A percentile compares a stretch with the other conserved stretches of the same genome.
These are phyloP conservation scores for Peronosclerospora sorghi DNA, from an alignment of 352 stramenopile genomes.

Conservation along the genomic window DNA sequence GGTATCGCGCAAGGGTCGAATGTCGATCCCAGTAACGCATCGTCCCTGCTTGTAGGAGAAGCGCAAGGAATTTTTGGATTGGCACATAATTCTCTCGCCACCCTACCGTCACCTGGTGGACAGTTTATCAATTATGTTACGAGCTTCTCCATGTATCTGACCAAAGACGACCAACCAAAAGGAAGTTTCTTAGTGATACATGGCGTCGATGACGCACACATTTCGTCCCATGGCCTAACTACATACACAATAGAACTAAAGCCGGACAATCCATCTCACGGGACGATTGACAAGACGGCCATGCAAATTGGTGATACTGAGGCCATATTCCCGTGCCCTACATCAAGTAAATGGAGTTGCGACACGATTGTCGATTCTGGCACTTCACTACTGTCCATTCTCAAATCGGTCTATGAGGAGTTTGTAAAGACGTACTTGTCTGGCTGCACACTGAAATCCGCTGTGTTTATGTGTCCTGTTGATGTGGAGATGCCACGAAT, in stretches of 20 bases:
- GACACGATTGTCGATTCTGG: too few relatives aligned
- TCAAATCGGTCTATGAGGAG: constrained; percentile 21
- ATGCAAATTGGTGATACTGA: constrained; percentile 37
- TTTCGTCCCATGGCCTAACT: constrained; percentile 31
- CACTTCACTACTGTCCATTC: constrained; percentile 43
- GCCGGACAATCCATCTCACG: constrained; percentile 30
- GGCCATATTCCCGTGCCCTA: constrained; percentile 32
- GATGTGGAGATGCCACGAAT: constrained; percentile 34
- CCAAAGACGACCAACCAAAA: too few relatives aligned
- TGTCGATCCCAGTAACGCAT: constrained; percentile 28
- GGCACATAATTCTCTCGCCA: constrained; percentile 39
- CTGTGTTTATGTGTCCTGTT: constrained; percentile 51
- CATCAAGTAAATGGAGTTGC: constrained; percentile 13
- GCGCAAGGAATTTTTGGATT: constrained; percentile 57
- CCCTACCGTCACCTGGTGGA: constrained; percentile 34
- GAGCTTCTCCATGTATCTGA: too few relatives aligned
- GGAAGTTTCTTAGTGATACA: too few relatives aligned
- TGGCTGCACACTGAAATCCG: too few relatives aligned
- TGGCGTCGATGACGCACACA: constrained; percentile 46
- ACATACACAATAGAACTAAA: constrained; percentile 41
- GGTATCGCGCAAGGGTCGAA: constrained; percentile 41
- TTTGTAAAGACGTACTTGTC: constrained; percentile 33
- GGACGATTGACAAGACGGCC: constrained; percentile 57
- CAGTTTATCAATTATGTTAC: too few relatives aligned
- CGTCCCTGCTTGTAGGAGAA: constrained; percentile 28